Conservation (phyloP, 2,329 filamentous ascomycete genomes). For the Pseudogymnoascus pannorum region DNA sequence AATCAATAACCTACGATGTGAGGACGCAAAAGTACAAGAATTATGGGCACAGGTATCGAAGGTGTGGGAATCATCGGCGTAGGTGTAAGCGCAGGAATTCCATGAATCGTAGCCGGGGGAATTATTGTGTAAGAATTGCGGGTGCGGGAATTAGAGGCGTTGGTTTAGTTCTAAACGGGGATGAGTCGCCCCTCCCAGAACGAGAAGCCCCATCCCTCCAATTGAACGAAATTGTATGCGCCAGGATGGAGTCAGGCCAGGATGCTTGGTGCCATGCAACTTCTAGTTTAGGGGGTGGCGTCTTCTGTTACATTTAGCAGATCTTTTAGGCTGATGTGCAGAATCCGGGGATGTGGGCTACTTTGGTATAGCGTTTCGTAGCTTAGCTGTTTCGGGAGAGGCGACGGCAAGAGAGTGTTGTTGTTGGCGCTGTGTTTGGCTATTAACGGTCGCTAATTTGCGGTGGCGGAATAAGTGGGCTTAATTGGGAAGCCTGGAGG, state of each 20-base stretch:
- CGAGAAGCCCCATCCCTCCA: neutral
- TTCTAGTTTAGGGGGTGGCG: neutral
- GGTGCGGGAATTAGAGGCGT: neutral
- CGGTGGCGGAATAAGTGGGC: constrained; percentile 6
- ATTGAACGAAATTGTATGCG: too few relatives aligned
- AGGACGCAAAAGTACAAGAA: neutral
- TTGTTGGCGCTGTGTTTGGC: neutral
- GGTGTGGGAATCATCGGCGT: neutral
- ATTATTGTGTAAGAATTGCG: neutral
- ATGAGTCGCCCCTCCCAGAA: neutral
- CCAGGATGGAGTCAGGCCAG: too few relatives aligned
- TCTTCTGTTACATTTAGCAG: neutral
- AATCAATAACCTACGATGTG: neutral
- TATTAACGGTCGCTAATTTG: constrained; percentile 3
- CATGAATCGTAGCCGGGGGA: neutral
- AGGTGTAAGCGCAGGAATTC: neutral
- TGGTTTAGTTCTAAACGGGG: neutral
- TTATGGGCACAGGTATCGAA: neutral
- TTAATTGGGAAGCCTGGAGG: neutral
- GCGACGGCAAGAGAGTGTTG: neutral
- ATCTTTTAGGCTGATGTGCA: constrained; percentile 3
- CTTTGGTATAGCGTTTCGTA: neutral
- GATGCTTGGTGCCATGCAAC: neutral
- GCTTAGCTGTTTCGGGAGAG: neutral
- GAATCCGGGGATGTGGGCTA: constrained; percentile 6